Base-by-base conservation (phyloP, 2,329 filamentous ascomycete species). In the Amesomyces nigricolor region DNA sequence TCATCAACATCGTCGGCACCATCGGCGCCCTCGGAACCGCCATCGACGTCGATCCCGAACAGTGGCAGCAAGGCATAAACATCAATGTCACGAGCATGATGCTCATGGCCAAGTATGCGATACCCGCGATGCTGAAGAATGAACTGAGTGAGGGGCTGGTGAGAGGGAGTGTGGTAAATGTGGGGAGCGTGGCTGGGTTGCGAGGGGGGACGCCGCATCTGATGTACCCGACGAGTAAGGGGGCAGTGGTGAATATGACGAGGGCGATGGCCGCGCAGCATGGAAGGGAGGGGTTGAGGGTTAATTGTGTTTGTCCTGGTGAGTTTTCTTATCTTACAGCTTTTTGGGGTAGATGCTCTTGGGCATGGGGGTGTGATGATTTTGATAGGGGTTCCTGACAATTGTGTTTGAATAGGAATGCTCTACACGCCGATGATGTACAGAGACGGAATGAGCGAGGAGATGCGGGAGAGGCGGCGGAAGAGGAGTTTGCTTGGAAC, bases 21-120 rank as follows among this genome's bases (percentile, higher is more conserved):
- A 73, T 74, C 4, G 85, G 85, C 0, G 76, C 82, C 0, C 54
- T 69, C 1, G 85, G 85, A 0, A 84, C 79, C 1, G 82, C 83
- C 0, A 72, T 81, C 1, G 78, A 82, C 0, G 78, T 86, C 0
- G 80, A 86, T 62, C 78, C 84, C 72, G 74, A 67, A 0, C 71
- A 74, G 10, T 88, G 81, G 81, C 72, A 77, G 0, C 73, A 73
- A 49, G 75, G 77, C 0, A 73, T 87, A 53, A 75, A 83, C 44
- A 70, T 86, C 46, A 87, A 87, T 62, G 80, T 87, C 4, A 76
- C 75, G 4, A 83, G 78, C 61, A 87, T 87, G 83, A 78, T 86
- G 30, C 71, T 79, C 53, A 86, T 87, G 81, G 72, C 73, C 16
- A 84, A 85, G 62, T 78, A 80, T 61, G 76, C 77, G 0, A 77